These are phyloP conservation scores for Papiliotrema flavescens DNA, from an alignment of 1,284 basidiomycete species.

Conservation along the genomic window DNA sequence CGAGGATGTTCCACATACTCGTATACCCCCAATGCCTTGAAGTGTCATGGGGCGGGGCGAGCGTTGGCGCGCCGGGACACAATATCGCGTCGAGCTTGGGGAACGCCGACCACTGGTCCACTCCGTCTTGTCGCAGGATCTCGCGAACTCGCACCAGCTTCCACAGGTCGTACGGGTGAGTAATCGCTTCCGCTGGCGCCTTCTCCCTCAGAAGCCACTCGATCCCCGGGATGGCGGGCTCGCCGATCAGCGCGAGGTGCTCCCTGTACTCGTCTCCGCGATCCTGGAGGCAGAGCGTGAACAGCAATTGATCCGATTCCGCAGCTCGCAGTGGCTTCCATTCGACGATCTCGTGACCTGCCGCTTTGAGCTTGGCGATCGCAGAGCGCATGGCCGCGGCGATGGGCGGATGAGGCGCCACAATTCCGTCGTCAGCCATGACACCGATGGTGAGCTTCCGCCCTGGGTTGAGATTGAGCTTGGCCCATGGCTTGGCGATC, in stretches of 20 bases:
- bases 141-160: neutral
- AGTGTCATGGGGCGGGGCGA: neutral
- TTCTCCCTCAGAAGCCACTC: slow-evolving; percentile 1
- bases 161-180: neutral
- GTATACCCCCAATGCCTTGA: slow-evolving; percentile 7
- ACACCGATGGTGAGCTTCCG: neutral
- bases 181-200: neutral
- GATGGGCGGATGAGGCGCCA: slow-evolving; percentile 1
- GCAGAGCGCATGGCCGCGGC: neutral
- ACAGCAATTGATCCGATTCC: neutral
- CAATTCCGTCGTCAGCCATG: slow-evolving; percentile 1
- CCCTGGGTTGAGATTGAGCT: neutral
- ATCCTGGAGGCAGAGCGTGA: slow-evolving; percentile 1
- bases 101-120: neutral
- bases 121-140: neutral
- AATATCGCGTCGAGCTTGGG: slow-evolving; percentile 8
- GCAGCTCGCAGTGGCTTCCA: neutral
- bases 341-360: neutral
- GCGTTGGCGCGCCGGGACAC: neutral
- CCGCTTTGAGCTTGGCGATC: neutral
- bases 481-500: neutral
- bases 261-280: neutral
- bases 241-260: neutral
- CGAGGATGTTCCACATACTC: slow-evolving; percentile 5
- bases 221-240: neutral